Evolutionary conservation across 495 filamentous ascomycete genomes (phyloP).

Genomic region (Filosporella fistucella): DNA sequence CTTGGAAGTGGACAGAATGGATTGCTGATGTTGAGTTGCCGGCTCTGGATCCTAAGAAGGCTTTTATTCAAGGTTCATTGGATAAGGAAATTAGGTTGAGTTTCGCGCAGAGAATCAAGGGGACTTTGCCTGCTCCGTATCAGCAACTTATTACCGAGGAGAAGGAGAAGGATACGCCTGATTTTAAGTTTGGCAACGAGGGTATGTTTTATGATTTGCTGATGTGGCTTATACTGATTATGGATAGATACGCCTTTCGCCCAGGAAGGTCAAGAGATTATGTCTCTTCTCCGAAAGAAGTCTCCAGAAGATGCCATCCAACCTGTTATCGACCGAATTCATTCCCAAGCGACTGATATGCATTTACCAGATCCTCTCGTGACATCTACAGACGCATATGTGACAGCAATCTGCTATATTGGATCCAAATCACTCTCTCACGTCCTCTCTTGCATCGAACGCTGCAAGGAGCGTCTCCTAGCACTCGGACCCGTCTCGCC

Average conservation of each 20-base stretch:
- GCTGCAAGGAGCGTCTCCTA: slow-evolving; percentile 86
- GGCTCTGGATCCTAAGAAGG: slow-evolving; percentile 77
- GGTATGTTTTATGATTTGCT: slow-evolving; percentile 44
- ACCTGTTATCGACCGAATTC: slow-evolving; percentile 69
- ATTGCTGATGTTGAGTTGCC: slow-evolving; percentile 78
- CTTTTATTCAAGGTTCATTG: slow-evolving; percentile 82
- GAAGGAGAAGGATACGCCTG: slow-evolving; percentile 89
- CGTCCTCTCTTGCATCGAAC: slow-evolving; percentile 91
- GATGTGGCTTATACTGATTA: slow-evolving; percentile 13
- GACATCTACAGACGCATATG: slow-evolving; percentile 83
- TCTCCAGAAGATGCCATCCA: slow-evolving; percentile 78
- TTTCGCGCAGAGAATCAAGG: slow-evolving; percentile 93
- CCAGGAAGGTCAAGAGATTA: slow-evolving; percentile 72
- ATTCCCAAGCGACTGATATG: slow-evolving; percentile 62
- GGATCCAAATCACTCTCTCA: slow-evolving; percentile 95
- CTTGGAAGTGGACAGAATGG: slow-evolving; percentile 99
- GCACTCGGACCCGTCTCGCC: slow-evolving; percentile 69
- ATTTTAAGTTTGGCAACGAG: slow-evolving; percentile 85
- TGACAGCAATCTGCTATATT: slow-evolving; percentile 87
- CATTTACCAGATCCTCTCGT: slow-evolving; percentile 69
- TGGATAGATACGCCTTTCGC: slow-evolving; percentile 70
- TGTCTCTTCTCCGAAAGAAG: slow-evolving; percentile 75
- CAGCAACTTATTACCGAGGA: slow-evolving; percentile 74
- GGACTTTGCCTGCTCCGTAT: slow-evolving; percentile 84
- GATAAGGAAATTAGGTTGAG: slow-evolving; percentile 97